A percentile compares a stretch with the other conserved stretches of the same genome.
These are phyloP conservation scores for Ganoderma meredithae DNA, from an alignment of 1,284 basidiomycete species.

Conservation along the genomic window DNA sequence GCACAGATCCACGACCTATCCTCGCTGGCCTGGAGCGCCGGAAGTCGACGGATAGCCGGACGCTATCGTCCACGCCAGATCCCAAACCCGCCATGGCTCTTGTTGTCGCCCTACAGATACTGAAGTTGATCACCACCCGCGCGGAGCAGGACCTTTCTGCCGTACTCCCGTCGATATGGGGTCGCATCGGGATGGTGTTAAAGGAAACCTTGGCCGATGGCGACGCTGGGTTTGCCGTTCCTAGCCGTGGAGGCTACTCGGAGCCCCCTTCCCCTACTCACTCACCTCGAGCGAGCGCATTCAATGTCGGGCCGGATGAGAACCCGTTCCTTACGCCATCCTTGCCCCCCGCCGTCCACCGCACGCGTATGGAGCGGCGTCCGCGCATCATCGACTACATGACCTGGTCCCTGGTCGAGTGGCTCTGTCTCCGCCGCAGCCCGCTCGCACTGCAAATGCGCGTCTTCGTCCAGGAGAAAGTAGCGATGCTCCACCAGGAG, in stretches of 20 bases:
- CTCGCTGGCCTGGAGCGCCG: conserved; percentile 43
- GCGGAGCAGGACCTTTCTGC: conserved; percentile 66
- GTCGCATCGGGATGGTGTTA: conserved; percentile 59
- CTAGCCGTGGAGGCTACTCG: conserved; percentile 45
- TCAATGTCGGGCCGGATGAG: conserved; percentile 33
- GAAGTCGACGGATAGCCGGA: conserved; percentile 52
- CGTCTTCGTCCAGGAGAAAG: conserved; percentile 67
- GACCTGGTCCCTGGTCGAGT: conserved; percentile 77
- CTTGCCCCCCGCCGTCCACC: conserved; percentile 29
- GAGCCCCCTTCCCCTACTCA: conserved; percentile 53
- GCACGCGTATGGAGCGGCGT: conserved; percentile 37
- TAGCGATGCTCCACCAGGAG: conserved; percentile 57
- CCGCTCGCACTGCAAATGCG: conserved; percentile 74
- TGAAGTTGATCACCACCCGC: conserved; percentile 74
- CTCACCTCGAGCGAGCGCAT: conserved; percentile 48
- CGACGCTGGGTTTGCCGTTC: conserved; percentile 61
- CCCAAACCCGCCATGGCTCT: conserved; percentile 54
- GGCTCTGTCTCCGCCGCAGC: conserved; percentile 66
- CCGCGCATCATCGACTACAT: conserved; percentile 76
- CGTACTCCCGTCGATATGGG: conserved; percentile 66
- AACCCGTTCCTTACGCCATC: conserved; percentile 40
- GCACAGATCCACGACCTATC: conserved; percentile 32
- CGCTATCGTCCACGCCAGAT: conserved; percentile 30
- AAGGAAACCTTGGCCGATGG: conserved; percentile 61
- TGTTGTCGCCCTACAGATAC: conserved; percentile 66